Evolutionary conservation across 768 basidiomycete genomes (phyloP).

Genomic region (Amylocystis lapponica): DNA sequence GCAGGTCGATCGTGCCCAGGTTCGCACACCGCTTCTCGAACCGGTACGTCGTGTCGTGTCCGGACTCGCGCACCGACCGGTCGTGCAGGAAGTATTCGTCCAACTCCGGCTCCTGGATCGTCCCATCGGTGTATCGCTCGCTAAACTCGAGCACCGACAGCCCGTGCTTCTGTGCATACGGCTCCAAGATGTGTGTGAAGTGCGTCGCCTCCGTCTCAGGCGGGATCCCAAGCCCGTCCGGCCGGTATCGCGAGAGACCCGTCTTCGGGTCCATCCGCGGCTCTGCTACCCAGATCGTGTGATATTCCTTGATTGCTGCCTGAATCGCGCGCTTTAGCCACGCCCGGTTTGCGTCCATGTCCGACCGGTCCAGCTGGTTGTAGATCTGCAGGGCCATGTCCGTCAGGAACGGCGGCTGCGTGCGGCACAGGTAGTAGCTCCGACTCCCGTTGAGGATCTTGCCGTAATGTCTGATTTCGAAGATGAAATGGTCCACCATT

Average conservation of each 20-base stretch:
- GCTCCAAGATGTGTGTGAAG: slow-evolving; percentile 96
- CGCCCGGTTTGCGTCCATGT: slow-evolving; percentile 69
- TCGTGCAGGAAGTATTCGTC: slow-evolving; percentile 99
- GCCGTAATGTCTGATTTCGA: slow-evolving; percentile 97
- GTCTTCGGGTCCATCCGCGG: slow-evolving; percentile 94
- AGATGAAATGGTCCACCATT: slow-evolving; percentile 98
- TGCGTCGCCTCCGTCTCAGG: slow-evolving; percentile 98
- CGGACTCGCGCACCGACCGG: slow-evolving; percentile 92
- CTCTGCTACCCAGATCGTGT: slow-evolving; percentile 93
- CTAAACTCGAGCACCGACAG: slow-evolving; percentile 94
- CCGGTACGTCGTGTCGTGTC: slow-evolving; percentile 94
- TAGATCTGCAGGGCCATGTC: slow-evolving; percentile 98
- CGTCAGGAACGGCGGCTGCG: slow-evolving; percentile 97
- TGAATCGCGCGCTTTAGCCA: slow-evolving; percentile 97
- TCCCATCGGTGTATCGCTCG: slow-evolving; percentile 88
- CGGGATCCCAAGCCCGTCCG: slow-evolving; percentile 91
- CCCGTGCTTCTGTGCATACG: slow-evolving; percentile 88
- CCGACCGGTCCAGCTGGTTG: slow-evolving; percentile 87
- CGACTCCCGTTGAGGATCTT: slow-evolving; percentile 96
- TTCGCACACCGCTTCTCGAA: slow-evolving; percentile 98
- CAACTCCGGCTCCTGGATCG: slow-evolving; percentile 76
- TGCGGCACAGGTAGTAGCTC: slow-evolving; percentile 90
- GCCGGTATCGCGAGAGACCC: slow-evolving; percentile 90
- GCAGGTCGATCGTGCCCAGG: slow-evolving; percentile 93
- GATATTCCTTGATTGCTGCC: slow-evolving; percentile 98